Percentiles rank a stretch among this genome's conserved stretches.
Evolutionary conservation across 2,329 filamentous ascomycete species (phyloP).

Genomic region (Endocalyx cinctus): DNA sequence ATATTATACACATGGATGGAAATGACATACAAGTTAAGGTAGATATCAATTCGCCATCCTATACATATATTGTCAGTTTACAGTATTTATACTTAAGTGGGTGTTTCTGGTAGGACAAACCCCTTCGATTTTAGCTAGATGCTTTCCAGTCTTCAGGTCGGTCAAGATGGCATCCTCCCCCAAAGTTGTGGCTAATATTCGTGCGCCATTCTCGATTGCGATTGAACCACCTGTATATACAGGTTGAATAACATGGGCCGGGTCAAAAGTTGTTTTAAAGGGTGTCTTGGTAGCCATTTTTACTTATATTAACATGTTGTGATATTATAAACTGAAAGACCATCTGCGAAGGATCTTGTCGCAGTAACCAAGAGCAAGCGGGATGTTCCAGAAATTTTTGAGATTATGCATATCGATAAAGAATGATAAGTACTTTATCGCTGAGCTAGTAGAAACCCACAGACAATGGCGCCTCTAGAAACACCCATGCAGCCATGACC

Average conservation of each 20-base stretch:
- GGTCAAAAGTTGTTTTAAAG: conserved; percentile 85
- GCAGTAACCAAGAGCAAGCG: conserved; percentile 7
- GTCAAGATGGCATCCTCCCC: conserved; percentile 89
- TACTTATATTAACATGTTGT: too few species aligned
- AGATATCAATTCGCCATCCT: conserved; percentile 79
- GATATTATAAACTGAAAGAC: too few species aligned
- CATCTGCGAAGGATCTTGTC: conserved; percentile 4
- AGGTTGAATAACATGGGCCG: conserved; percentile 76
- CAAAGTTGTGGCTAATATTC: conserved; percentile 81
- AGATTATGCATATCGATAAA: too few species aligned
- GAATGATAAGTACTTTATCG: too few species aligned
- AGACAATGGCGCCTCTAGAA: too few species aligned
- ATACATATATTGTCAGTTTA: conserved; percentile 18
- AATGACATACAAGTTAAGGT: conserved; percentile 56
- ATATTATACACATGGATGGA: conserved; percentile 1
- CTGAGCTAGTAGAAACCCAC: too few species aligned
- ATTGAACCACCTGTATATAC: conserved; percentile 92
- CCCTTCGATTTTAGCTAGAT: conserved; percentile 82
- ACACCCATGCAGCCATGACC: too few species aligned
- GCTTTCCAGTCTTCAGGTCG: conserved; percentile 74
- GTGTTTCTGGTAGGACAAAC: conserved; percentile 40
- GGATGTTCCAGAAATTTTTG: conserved; percentile 19
- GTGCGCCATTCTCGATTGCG: conserved; percentile 74
- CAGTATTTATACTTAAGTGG: conserved; percentile 3
- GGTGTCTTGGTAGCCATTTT: conserved; percentile 58